Percentiles rank a stretch among this genome's conserved stretches.
Evolutionary conservation across 305 asterid species (phyloP).

Genomic region (Rubia tinctorum): DNA sequence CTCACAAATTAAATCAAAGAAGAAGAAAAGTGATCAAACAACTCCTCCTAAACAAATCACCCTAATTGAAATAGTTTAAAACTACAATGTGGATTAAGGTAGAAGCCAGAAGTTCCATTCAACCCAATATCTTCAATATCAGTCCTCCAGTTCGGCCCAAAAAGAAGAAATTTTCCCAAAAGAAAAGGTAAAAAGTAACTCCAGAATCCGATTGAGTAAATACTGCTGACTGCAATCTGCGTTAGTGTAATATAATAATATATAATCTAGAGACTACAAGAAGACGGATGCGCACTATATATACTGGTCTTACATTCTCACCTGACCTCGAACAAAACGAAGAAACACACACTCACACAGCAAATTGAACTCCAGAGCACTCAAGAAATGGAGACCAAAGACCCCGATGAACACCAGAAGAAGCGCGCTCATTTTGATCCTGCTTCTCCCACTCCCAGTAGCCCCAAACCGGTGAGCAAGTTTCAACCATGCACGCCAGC

Average conservation of each 20-base stretch:
- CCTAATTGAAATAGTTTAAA: too few relatives aligned
- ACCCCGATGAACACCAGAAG: conserved; percentile 32
- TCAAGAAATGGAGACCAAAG: conserved; percentile 27
- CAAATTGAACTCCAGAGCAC: background rate
- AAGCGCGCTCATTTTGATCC: conserved; percentile 29
- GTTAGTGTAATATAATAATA: background rate
- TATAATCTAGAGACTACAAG: background rate
- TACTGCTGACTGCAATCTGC: background rate
- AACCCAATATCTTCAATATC: too few relatives aligned
- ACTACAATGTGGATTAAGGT: too few relatives aligned
- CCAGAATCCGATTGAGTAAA: too few relatives aligned
- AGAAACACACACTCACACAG: background rate
- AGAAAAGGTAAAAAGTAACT: too few relatives aligned
- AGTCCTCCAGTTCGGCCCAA: too few relatives aligned
- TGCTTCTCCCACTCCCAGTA: conserved; percentile 22
- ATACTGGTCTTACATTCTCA: background rate
- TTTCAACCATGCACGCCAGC: conserved; percentile 4
- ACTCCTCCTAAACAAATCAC: too few relatives aligned
- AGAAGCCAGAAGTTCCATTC: too few relatives aligned
- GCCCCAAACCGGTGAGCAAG: conserved; percentile 26
- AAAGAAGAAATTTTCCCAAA: too few relatives aligned
- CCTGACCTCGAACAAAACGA: background rate
- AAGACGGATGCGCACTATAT: background rate
- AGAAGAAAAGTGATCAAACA: too few relatives aligned
- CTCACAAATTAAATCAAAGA: too few relatives aligned